Conservation (phyloP, 1,284 basidiomycete species). For the Phylloboletellus chloephorus region DNA sequence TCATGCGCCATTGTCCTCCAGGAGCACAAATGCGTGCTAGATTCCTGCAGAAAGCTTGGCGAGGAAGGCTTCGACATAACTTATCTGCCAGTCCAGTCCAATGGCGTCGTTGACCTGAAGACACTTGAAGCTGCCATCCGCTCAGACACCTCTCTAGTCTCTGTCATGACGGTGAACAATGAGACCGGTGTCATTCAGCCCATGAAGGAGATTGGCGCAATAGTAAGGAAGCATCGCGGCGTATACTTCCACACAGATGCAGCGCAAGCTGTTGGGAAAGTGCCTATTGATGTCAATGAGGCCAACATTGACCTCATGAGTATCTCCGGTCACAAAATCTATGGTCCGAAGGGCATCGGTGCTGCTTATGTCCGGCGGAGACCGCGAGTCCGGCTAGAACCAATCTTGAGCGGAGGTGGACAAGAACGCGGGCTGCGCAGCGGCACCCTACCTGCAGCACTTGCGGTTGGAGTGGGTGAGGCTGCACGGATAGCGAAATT, state of each 20-base stretch:
- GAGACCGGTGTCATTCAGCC: constrained; percentile 99
- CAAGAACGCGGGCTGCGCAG: constrained; percentile 95
- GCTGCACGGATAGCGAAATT: constrained; percentile 87
- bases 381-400: constrained; percentile 92
- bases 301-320: constrained; percentile 96
- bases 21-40: constrained; percentile 99
- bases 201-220: constrained; percentile 88
- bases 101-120: constrained; percentile 78
- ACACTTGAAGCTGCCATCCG: constrained; percentile 80
- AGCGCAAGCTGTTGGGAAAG: constrained; percentile 93
- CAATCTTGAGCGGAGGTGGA: constrained; percentile 93
- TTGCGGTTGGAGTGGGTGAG: constrained; percentile 93
- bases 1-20: constrained; percentile 33
- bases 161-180: constrained; percentile 99
- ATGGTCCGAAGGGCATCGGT: constrained; percentile 97
- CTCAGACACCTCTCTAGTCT: constrained; percentile 84
- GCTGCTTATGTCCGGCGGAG: constrained; percentile 91
- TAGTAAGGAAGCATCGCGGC: constrained; percentile 79
- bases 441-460: constrained; percentile 87
- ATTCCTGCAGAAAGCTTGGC: constrained; percentile 92
- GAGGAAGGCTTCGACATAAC: constrained; percentile 98
- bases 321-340: constrained; percentile 96
- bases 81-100: constrained; percentile 88
- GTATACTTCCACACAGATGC: constrained; percentile 97
- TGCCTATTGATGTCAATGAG: constrained; percentile 89